Percentiles rank a stretch among this genome's conserved stretches.
phyloP scores from a whole-genome alignment of 225 moss, liverwort and hornwort genomes.

The Polytrichum commune region DNA sequence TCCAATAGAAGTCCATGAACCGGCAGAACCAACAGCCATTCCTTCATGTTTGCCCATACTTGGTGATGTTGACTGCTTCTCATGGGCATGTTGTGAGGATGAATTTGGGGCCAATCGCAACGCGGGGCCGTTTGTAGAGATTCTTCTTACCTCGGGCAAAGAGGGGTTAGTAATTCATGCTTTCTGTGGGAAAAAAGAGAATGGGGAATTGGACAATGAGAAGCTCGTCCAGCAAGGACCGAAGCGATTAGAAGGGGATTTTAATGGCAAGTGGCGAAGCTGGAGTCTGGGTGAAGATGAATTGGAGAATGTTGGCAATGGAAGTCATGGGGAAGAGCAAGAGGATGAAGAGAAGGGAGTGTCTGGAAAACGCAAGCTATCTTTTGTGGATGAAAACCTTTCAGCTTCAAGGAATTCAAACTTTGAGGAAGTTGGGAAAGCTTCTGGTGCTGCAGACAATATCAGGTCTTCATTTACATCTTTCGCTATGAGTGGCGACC shows the following conservation, averaged over 20 bases:
- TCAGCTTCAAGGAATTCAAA: constrained; percentile 19
- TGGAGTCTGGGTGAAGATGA: constrained; percentile 31
- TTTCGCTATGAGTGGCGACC: constrained; percentile 44
- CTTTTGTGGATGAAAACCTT: constrained; percentile 36
- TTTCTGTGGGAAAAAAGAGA: constrained; percentile 25
- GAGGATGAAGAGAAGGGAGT: constrained; percentile 7
- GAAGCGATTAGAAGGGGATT: not conserved
- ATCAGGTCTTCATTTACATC: constrained; percentile 9
- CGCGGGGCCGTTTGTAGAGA: constrained; percentile 51
- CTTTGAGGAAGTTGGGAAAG: constrained; percentile 12
- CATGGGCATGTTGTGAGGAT: constrained; percentile 58
- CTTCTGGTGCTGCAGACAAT: constrained; percentile 12
- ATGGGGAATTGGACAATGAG: not conserved
- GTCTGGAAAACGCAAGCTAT: constrained; percentile 55
- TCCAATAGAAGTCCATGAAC: not conserved
- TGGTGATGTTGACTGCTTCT: constrained; percentile 46
- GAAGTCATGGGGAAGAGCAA: constrained; percentile 6
- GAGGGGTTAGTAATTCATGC: constrained; percentile 61
- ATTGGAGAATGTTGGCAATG: too few relatives aligned
- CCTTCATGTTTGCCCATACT: constrained; percentile 37
- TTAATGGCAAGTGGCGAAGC: constrained; percentile 47
- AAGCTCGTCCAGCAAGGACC: constrained; percentile 2
- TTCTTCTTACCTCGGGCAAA: constrained; percentile 51
- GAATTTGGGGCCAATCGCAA: constrained; percentile 42
- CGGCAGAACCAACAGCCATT: not conserved